phyloP scores from a whole-genome alignment of 139 green algal species.

The Gonium pectorale region DNA sequence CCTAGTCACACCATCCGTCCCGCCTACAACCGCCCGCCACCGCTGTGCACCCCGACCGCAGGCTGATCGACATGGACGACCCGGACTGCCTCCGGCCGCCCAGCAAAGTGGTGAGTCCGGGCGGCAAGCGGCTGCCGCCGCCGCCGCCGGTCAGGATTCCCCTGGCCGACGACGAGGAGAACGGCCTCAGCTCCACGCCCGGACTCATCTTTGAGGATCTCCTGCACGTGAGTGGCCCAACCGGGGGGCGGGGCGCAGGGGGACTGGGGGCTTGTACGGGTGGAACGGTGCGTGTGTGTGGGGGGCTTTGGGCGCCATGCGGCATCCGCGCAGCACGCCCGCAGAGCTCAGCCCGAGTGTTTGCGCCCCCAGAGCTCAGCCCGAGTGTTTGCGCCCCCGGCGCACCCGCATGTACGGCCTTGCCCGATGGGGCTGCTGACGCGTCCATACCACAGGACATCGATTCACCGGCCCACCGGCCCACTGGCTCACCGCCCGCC shows the following conservation, averaged over 20 bases:
- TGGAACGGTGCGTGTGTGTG: not conserved
- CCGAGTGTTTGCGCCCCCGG: not conserved
- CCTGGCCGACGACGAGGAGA: not conserved
- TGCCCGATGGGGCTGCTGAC: too few species aligned
- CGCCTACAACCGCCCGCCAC: too few species aligned
- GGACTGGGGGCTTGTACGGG: not conserved
- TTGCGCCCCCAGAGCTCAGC: not conserved
- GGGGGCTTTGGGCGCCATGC: not conserved
- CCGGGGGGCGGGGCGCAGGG: not conserved
- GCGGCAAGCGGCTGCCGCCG: not conserved
- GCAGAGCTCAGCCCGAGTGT: not conserved
- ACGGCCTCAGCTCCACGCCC: not conserved
- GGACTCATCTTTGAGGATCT: constrained; percentile 35
- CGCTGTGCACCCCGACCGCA: not conserved
- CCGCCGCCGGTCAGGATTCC: not conserved
- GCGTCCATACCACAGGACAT: too few species aligned
- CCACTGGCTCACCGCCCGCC: too few species aligned
- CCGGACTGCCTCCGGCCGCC: constrained; percentile 4
- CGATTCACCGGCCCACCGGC: too few species aligned
- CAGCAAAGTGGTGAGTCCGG: too few species aligned
- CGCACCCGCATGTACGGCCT: not conserved
- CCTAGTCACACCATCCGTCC: too few species aligned
- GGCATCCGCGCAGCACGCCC: too few species aligned
- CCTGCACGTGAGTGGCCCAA: not conserved
- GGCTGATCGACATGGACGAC: constrained; percentile 18